Conservation (phyloP, 257 asterid genomes). For the Penstemon barbatus region DNA sequence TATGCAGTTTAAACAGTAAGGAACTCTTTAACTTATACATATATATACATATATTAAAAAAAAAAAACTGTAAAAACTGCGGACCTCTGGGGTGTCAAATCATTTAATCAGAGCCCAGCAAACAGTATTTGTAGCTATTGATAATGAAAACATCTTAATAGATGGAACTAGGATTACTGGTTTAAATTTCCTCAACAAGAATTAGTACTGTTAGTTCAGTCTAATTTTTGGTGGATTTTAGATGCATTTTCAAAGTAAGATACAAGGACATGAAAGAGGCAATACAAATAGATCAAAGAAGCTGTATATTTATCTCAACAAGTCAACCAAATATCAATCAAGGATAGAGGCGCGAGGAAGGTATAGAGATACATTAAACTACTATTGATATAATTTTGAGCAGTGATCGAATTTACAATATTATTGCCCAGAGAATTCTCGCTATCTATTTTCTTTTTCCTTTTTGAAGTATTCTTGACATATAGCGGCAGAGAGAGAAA, state of each 20-base stretch:
- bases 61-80: background rate
- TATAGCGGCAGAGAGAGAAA: background rate
- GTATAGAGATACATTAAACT: background rate
- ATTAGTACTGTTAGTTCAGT: background rate
- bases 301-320: background rate
- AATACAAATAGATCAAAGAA: background rate
- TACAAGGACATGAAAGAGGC: background rate
- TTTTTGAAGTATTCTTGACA: slow-evolving; percentile 3
- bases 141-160: background rate
- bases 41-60: background rate
- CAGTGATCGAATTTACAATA: background rate
- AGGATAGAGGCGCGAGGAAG: background rate
- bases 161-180: background rate
- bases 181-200: background rate
- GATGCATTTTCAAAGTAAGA: background rate
- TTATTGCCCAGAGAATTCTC: slow-evolving; percentile 7
- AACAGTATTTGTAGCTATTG: background rate
- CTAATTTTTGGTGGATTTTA: background rate
- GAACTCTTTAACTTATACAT: background rate
- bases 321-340: background rate
- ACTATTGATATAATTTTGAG: background rate
- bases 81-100: background rate
- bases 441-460: slow-evolving; percentile 7
- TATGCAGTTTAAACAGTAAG: background rate
- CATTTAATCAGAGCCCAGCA: background rate